Evolutionary conservation across 345 rosid species (phyloP).

Genomic region (Physaria fendleri): DNA sequence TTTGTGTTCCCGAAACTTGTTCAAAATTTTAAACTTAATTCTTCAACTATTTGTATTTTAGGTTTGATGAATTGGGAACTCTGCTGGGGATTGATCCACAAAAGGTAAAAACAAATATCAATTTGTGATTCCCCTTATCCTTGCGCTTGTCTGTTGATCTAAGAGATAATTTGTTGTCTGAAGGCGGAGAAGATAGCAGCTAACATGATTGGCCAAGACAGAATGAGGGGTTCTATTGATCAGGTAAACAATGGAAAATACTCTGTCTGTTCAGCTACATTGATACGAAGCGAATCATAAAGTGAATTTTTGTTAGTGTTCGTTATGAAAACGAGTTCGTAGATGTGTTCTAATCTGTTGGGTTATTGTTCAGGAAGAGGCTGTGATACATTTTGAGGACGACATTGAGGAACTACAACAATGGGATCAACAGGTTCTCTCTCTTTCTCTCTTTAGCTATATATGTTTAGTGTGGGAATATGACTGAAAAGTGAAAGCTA

Average conservation of each 20-base stretch:
- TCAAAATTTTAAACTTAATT: no score
- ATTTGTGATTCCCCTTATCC: no score
- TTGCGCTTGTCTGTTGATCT: no score
- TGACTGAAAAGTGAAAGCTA: not conserved
- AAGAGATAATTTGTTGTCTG: no score
- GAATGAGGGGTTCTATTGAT: conserved; percentile 97
- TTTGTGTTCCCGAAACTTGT: not conserved
- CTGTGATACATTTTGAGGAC: conserved; percentile 93
- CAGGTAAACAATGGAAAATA: conserved; percentile 43
- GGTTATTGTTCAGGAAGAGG: conserved; percentile 67
- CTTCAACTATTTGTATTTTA: conserved; percentile 17
- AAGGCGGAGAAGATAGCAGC: conserved; percentile 99
- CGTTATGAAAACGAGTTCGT: not conserved
- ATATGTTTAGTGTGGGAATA: not conserved
- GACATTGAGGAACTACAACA: conserved; percentile 90
- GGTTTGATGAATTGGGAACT: conserved; percentile 97
- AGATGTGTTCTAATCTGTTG: not conserved
- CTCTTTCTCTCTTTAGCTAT: conserved; percentile 9
- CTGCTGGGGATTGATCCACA: conserved; percentile 87
- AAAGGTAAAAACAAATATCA: no score
- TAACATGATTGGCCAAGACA: conserved; percentile 88
- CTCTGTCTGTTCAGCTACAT: not conserved
- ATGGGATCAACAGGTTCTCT: conserved; percentile 93
- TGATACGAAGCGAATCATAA: not conserved
- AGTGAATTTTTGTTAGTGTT: not conserved